Conservation (phyloP, 768 basidiomycete species). For the Kwoniella dejecticola region DNA sequence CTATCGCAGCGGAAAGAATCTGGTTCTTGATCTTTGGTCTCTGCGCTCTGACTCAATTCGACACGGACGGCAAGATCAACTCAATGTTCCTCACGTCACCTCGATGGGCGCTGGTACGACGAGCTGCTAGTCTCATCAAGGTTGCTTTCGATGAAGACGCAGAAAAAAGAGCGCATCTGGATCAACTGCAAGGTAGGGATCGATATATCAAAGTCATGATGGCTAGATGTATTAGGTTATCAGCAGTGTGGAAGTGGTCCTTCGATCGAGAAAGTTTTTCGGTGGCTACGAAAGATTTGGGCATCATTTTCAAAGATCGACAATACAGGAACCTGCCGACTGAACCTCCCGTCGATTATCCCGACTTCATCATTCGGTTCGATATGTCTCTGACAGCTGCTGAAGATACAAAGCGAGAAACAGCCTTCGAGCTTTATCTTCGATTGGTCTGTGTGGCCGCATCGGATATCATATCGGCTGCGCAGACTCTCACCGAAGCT, state of each 20-base stretch:
- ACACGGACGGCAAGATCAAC: conserved; percentile 62
- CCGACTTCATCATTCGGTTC: conserved; percentile 66
- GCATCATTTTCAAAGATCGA: conserved; percentile 73
- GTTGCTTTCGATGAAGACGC: conserved; percentile 60
- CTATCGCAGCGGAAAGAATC: conserved; percentile 62
- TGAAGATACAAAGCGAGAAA: conserved; percentile 62
- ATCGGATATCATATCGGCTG: conserved; percentile 49
- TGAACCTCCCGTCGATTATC: conserved; percentile 67
- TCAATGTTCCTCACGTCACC: conserved; percentile 55
- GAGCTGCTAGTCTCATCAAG: conserved; percentile 65
- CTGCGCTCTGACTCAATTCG: conserved; percentile 78
- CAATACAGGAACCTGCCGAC: conserved; percentile 69
- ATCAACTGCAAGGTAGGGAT: conserved; percentile 66
- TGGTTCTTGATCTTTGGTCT: conserved; percentile 73
- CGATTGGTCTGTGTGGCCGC: conserved; percentile 75
- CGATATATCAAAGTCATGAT: conserved; percentile 70
- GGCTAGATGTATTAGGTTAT: conserved; percentile 72
- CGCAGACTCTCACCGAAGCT: conserved; percentile 45
- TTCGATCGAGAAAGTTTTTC: conserved; percentile 63
- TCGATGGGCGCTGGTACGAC: conserved; percentile 66
- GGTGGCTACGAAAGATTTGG: conserved; percentile 64
- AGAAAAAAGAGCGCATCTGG: conserved; percentile 51
- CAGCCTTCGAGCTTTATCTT: conserved; percentile 75
- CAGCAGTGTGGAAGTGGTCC: conserved; percentile 75
- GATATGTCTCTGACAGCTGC: conserved; percentile 63